Base-by-base conservation (phyloP, 1,139 yeast species). In the Eremothecium cymbalariae region DNA sequence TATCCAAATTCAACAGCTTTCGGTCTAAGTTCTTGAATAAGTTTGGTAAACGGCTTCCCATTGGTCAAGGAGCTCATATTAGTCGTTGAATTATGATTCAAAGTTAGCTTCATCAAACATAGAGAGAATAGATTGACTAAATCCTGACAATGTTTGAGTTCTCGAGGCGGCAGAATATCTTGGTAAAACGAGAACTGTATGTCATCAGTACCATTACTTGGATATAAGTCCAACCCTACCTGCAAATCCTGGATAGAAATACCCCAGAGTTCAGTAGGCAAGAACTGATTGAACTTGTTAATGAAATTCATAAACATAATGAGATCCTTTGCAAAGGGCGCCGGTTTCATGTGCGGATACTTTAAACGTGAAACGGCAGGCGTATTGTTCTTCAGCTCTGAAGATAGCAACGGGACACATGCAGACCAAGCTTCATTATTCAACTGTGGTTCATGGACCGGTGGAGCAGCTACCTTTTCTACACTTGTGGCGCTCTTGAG, bases 241-340 rank as follows among this genome's bases (percentile, higher is more conserved):
- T 72, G 77, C 21, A 73, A 58, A 44, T 69, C 73, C 40, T 65
- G 69, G 8, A 77, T 75, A 0, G 67, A 64, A 19, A 62, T 34
- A 21, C 60, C 57, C 17, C 61, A 58, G 8, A 70, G 39, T 8
- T 53, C 59, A 2, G 40, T 39, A 30, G 63, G 58, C 26, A 53
- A 46, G 24, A 57, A 56, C 5, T 53, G 50, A 36, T 53, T 56
- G 43, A 72, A 73, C 45, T 68, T 70, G 32, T 60, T 59, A 22
- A 70, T 50, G 39, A 65, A 73, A 6, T 68, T 56, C 42, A 70
- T 53, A 4, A 73, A 51, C 37, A 51, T 60, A 16, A 68, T 42
- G 11, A 72, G 60, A 42, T 70, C 74, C 23, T 58, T 59, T 0
- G 74, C 77, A 45, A 63, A 67, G 2, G 68, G 66, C 0, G 69